Evolutionary conservation across 1,284 basidiomycete species (phyloP), one percentile per base, ranked within the genome.

Genomic region (Pseudozyma hubeiensis): DNA sequence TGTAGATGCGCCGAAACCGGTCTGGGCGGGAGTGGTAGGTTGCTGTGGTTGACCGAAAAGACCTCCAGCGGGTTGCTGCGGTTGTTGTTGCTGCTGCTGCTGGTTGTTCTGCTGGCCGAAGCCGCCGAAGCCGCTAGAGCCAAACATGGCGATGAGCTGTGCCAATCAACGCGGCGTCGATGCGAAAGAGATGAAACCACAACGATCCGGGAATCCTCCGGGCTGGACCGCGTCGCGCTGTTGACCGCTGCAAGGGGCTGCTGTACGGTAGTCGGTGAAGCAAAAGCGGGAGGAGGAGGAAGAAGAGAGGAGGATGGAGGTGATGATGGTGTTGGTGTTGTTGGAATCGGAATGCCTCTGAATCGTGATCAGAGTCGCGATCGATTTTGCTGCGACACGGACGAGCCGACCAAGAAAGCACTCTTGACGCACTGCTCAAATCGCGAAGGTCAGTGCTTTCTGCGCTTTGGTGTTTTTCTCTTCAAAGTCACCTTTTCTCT

Each of bases 31-130:
- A 24, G 83, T 84, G 33, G 75, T 71, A 6, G 80, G 81, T 37
- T 73, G 65, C 41, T 64, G 58, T 3, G 79, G 49, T 52, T 82
- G 82, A 49, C 84, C 85, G 55, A 86, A 86, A 24, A 84, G 81
- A 41, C 74, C 80, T 3, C 76, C 78, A 31, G 85, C 75, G 4
- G 56, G 63, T 31, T 75, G 78, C 59, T 84, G 83, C 53, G 80
- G 82, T 72, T 83, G 81, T 46, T 76, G 74, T 16, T 41, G 40
- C 40, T 41, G 40, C 43, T 69, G 65, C 50, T 72, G 63, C 35
- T 77, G 75, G 44, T 80, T 77, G 54, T 70, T 80, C 45, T 78
- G 78, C 65, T 80, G 78, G 59, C 78, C 78, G 56, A 80, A 78
- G 68, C 76, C 78, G 31, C 76, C 68, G 51, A 80, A 80, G 16